These are phyloP conservation scores for Camellia oleifera DNA, from an alignment of 179 eudicot genomes.

Conservation along the genomic window DNA sequence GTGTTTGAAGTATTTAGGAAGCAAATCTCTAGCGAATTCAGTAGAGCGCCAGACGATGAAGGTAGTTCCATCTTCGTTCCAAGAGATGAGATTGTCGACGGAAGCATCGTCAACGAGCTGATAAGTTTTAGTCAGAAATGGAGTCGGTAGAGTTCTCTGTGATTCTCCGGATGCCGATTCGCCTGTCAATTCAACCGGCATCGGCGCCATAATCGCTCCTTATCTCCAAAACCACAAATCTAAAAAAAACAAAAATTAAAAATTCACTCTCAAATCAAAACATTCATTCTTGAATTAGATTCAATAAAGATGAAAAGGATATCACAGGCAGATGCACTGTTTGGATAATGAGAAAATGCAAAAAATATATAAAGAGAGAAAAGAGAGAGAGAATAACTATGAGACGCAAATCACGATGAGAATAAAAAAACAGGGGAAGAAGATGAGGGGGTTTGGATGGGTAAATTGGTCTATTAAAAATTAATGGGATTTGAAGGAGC, in stretches of 20 bases:
- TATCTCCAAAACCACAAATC: background rate
- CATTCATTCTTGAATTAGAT: background rate
- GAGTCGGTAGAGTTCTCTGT: constrained; percentile 52
- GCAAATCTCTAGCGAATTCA: constrained; percentile 78
- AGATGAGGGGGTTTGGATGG: too few relatives aligned
- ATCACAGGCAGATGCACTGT: background rate
- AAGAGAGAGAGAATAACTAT: background rate
- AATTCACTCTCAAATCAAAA: background rate
- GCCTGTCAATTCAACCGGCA: constrained; percentile 25
- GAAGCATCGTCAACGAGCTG: constrained; percentile 65
- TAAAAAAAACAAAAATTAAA: background rate
- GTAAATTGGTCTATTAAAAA: too few relatives aligned
- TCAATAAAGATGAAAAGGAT: background rate
- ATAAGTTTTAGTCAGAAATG: constrained; percentile 69
- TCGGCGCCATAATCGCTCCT: constrained; percentile 22
- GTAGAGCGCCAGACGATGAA: constrained; percentile 72
- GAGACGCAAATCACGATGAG: background rate
- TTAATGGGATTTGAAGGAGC: too few relatives aligned
- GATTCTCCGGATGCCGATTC: constrained; percentile 25
- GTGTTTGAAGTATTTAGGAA: constrained; percentile 73
- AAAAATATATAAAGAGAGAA: background rate
- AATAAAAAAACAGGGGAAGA: too few relatives aligned
- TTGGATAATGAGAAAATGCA: background rate
- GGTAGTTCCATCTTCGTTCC: constrained; percentile 72
- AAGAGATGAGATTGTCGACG: constrained; percentile 61